These are phyloP conservation scores for Wickerhamiella qilinensis DNA, from an alignment of 805 yeast genomes.

Conservation along the genomic window DNA sequence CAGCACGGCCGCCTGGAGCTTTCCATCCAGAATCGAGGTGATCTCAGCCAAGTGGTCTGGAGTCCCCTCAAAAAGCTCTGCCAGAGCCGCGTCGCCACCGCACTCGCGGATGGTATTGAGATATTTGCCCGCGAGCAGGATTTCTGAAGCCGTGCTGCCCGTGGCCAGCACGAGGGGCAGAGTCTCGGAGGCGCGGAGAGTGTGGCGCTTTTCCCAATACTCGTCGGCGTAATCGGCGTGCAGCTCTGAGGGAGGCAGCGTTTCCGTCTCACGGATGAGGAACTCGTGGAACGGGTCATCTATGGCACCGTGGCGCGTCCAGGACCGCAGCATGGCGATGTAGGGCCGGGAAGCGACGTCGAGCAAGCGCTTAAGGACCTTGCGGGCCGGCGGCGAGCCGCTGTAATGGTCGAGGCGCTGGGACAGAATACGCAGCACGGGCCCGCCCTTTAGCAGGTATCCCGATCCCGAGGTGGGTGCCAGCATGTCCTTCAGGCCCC, in stretches of 20 bases:
- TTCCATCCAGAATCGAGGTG: constrained; percentile 19
- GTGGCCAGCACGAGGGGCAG: constrained; percentile 47
- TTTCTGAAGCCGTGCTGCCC: constrained; percentile 39
- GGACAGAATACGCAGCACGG: constrained; percentile 47
- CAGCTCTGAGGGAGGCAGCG: constrained; percentile 13
- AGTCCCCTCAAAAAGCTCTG: constrained; percentile 20
- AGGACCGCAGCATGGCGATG: constrained; percentile 49
- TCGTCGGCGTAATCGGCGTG: constrained; percentile 22
- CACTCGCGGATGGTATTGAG: constrained; percentile 55
- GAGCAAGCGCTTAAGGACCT: constrained; percentile 37
- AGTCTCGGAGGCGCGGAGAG: constrained; percentile 52
- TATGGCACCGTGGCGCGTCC: constrained; percentile 63
- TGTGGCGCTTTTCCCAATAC: constrained; percentile 38
- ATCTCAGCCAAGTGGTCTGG: constrained; percentile 7
- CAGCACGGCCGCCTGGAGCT: constrained; percentile 39
- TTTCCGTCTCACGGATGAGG: constrained; percentile 33
- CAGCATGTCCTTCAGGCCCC: not conserved
- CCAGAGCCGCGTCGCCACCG: constrained; percentile 23
- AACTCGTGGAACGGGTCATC: constrained; percentile 76
- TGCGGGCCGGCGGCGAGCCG: constrained; percentile 47
- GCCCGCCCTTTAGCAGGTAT: constrained; percentile 48
- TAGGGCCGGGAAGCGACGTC: constrained; percentile 47
- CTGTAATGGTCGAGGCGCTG: constrained; percentile 35
- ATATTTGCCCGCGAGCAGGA: constrained; percentile 72
- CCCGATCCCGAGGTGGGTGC: constrained; percentile 12